Percentiles rank a stretch among this genome's conserved stretches.
Conservation (phyloP, 1,284 basidiomycete genomes). For the Anthracocystis walkeri region DNA sequence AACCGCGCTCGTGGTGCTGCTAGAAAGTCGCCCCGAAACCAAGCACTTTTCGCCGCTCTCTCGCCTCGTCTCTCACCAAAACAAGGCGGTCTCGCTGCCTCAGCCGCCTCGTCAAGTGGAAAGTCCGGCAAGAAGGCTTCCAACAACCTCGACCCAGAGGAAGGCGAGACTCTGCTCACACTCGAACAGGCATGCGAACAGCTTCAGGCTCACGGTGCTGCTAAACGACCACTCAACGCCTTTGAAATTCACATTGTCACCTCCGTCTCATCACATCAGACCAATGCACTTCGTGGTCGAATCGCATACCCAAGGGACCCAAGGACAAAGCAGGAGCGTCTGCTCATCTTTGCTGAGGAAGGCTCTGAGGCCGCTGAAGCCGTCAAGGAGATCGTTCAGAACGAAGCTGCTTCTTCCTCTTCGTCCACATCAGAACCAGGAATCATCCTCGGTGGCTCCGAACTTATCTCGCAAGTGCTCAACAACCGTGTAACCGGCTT, state of each 20-base stretch:
- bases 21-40: slow-evolving; percentile 51
- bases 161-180: slow-evolving; percentile 45
- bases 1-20: slow-evolving; percentile 53
- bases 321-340: slow-evolving; percentile 60
- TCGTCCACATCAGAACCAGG: slow-evolving; percentile 24
- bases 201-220: slow-evolving; percentile 31
- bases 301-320: slow-evolving; percentile 62
- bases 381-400: slow-evolving; percentile 46
- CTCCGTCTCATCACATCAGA: slow-evolving; percentile 62
- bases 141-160: slow-evolving; percentile 39
- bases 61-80: slow-evolving; percentile 27
- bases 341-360: slow-evolving; percentile 67
- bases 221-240: slow-evolving; percentile 56
- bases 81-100: slow-evolving; percentile 18
- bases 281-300: slow-evolving; percentile 66
- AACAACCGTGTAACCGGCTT: slow-evolving; percentile 60
- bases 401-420: slow-evolving; percentile 33
- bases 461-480: slow-evolving; percentile 63
- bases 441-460: slow-evolving; percentile 62
- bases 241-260: slow-evolving; percentile 68
- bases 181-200: slow-evolving; percentile 51
- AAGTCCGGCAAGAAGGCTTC: slow-evolving; percentile 31
- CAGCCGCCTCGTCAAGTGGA: slow-evolving; percentile 6
- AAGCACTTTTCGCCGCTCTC: slow-evolving; percentile 32
- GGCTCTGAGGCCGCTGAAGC: slow-evolving; percentile 57